Conservation (phyloP, 768 basidiomycete species). For the Pleurotus platypus region DNA sequence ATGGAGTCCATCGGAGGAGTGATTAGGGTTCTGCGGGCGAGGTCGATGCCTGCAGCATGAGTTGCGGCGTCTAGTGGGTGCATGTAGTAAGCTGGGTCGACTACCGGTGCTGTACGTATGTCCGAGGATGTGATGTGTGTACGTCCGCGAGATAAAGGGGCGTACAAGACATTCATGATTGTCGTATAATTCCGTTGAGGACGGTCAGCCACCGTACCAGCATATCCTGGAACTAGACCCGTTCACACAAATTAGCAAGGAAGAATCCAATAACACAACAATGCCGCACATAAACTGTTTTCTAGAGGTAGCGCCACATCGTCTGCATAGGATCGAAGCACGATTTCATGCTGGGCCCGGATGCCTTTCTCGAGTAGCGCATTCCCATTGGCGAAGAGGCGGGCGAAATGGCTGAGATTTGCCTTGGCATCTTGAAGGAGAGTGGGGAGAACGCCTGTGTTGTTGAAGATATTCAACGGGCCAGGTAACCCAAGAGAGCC, state of each 20-base stretch:
- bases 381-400: conserved; percentile 28
- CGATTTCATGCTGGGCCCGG: conserved; percentile 23
- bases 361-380: conserved; percentile 24
- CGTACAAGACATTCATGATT: conserved; percentile 27
- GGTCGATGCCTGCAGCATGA: conserved; percentile 27
- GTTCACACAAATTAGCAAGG: too few relatives aligned
- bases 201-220: conserved; percentile 22
- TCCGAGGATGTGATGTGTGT: conserved; percentile 41
- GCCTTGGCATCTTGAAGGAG: conserved; percentile 18
- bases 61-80: conserved; percentile 27
- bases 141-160: conserved; percentile 40
- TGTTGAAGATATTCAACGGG: conserved; percentile 22
- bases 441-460: conserved; percentile 8
- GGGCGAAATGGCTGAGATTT: conserved; percentile 20
- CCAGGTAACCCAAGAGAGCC: conserved; percentile 24
- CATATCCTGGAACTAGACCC: conserved; percentile 27
- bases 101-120: conserved; percentile 36
- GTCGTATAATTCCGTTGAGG: conserved; percentile 26
- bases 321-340: conserved; percentile 19
- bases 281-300: conserved; percentile 22
- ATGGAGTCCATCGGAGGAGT: conserved; percentile 25
- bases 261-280: too few relatives aligned
- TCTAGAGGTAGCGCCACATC: conserved; percentile 23
- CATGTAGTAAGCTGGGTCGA: conserved; percentile 46
- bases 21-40: conserved; percentile 24